Conservation (phyloP, 164 flowering plant genomes). For the Magnolia sinica region DNA sequence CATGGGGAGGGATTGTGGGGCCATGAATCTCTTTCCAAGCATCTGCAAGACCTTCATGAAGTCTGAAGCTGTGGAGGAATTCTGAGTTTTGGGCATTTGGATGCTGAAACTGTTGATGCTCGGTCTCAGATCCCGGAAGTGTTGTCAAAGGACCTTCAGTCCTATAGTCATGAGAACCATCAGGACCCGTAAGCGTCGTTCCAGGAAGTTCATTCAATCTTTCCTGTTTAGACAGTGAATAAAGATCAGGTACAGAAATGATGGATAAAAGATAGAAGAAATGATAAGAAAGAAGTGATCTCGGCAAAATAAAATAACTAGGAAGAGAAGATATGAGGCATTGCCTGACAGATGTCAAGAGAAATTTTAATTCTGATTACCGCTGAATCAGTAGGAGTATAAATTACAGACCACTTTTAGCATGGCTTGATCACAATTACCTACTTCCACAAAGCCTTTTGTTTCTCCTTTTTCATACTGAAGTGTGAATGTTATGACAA, state of each 20-base stretch:
- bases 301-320: background rate
- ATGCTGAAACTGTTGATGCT: slow-evolving; percentile 37
- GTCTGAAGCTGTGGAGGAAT: slow-evolving; percentile 54
- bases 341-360: background rate
- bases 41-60: slow-evolving; percentile 44
- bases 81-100: slow-evolving; percentile 56
- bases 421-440: background rate
- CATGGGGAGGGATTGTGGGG: slow-evolving; percentile 32
- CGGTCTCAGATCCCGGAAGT: slow-evolving; percentile 69
- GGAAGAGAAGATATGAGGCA: background rate
- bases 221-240: slow-evolving; percentile 41
- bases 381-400: background rate
- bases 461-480: too few species aligned
- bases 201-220: slow-evolving; percentile 73
- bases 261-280: background rate
- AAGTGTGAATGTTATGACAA: too few species aligned
- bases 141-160: slow-evolving; percentile 30
- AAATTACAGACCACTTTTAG: background rate
- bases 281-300: background rate
- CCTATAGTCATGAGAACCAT: slow-evolving; percentile 27
- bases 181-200: slow-evolving; percentile 34
- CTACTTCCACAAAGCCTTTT: background rate
- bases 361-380: too few species aligned
- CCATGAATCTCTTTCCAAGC: slow-evolving; percentile 78
- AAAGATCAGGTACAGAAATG: background rate